Evolutionary conservation across 352 stramenopile genomes (phyloP).

Genomic region (Phytophthora aleatoria): DNA sequence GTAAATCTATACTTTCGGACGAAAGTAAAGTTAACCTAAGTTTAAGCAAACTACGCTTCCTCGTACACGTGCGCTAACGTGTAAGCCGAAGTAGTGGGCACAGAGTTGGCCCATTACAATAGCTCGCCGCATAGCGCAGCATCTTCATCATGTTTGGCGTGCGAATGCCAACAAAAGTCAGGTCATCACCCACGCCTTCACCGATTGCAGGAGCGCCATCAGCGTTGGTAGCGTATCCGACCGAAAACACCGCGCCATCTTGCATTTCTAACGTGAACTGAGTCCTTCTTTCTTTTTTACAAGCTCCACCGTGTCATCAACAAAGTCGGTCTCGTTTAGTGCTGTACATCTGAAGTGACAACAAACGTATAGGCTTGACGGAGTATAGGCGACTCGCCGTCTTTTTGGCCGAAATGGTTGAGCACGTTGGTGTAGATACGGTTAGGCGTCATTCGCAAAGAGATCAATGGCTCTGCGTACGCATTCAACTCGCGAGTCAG

Average conservation of each 20-base stretch:
- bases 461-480: too few relatives aligned
- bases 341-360: too few relatives aligned
- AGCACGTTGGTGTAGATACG: too few relatives aligned
- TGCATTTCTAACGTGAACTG: conserved; percentile 2
- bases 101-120: background rate
- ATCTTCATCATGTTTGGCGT: conserved; percentile 5
- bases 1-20: too few relatives aligned
- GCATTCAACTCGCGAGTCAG: too few relatives aligned
- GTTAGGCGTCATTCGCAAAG: too few relatives aligned
- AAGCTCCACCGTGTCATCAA: conserved; percentile 4
- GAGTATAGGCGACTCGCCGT: too few relatives aligned
- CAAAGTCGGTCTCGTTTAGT: background rate
- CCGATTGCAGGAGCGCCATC: background rate
- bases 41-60: too few relatives aligned
- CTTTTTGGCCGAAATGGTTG: too few relatives aligned
- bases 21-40: too few relatives aligned
- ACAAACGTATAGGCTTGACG: too few relatives aligned
- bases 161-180: background rate
- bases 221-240: background rate
- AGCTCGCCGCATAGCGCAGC: background rate
- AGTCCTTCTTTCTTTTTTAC: background rate
- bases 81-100: background rate
- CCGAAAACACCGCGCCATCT: background rate
- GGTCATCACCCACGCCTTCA: background rate
- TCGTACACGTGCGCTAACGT: background rate